Conservation (phyloP, 1,139 yeast species). For the Nadsonia commutata region DNA sequence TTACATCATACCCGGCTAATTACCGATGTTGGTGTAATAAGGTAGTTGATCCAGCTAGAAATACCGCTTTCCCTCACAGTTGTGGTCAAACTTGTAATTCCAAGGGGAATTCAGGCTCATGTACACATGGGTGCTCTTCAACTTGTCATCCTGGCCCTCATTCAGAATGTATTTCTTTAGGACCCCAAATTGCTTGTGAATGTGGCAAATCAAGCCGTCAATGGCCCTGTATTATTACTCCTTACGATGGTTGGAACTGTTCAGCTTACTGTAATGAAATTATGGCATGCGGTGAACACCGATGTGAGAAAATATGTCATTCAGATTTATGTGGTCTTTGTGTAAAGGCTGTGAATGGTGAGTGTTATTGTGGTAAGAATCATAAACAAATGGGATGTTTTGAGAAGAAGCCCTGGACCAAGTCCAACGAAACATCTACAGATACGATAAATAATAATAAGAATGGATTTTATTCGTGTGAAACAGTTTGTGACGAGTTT, state of each 20-base stretch:
- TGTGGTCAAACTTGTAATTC: conserved; percentile 75
- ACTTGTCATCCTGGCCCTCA: conserved; percentile 89
- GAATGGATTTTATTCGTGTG: conserved; percentile 60
- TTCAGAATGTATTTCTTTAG: conserved; percentile 64
- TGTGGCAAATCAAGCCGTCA: conserved; percentile 63
- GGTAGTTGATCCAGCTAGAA: conserved; percentile 46
- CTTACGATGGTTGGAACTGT: conserved; percentile 64
- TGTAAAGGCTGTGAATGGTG: conserved; percentile 27
- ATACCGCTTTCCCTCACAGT: conserved; percentile 59
- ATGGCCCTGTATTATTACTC: conserved; percentile 59
- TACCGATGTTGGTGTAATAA: conserved; percentile 91
- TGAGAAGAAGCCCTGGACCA: conserved; percentile 10
- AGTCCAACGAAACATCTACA: conserved; percentile 9
- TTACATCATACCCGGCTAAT: conserved; percentile 37
- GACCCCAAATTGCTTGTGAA: conserved; percentile 51
- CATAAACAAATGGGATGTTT: conserved; percentile 12
- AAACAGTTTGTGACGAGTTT: conserved; percentile 31
- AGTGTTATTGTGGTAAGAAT: conserved; percentile 63
- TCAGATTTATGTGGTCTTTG: conserved; percentile 72
- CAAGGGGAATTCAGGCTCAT: conserved; percentile 30
- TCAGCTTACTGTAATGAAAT: conserved; percentile 41
- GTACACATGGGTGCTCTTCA: conserved; percentile 63
- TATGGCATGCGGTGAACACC: conserved; percentile 61
- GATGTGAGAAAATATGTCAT: conserved; percentile 48
- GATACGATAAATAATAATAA: conserved; percentile 16